Evolutionary conservation across 192 early-diverging fungal genomes (phyloP).

Genomic region (Chytriomyces hyalinus): DNA sequence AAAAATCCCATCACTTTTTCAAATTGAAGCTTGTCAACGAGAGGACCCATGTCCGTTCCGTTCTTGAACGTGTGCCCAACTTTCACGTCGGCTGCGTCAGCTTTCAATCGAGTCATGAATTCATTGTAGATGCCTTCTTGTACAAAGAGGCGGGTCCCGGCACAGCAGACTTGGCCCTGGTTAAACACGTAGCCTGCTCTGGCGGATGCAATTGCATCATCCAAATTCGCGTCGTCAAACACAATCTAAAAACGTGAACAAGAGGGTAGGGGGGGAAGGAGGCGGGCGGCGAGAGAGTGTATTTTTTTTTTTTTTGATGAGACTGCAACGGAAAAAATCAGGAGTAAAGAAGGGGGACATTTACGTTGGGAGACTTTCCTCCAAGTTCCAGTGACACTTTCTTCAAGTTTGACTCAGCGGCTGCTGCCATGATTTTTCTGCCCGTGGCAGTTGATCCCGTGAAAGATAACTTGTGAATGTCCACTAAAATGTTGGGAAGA

Average conservation of each 20-base stretch:
- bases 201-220: constrained; percentile 40
- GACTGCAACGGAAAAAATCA: no score
- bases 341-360: not conserved
- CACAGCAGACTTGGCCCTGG: constrained; percentile 51
- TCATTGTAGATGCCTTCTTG: constrained; percentile 35
- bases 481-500: constrained; percentile 4
- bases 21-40: constrained; percentile 71
- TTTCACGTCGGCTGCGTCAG: constrained; percentile 55
- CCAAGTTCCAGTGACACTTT: constrained; percentile 51
- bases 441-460: constrained; percentile 56
- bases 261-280: no score
- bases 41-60: constrained; percentile 72
- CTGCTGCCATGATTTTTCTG: constrained; percentile 14
- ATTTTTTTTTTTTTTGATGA: no score
- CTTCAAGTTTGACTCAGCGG: constrained; percentile 63
- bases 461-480: constrained; percentile 68
- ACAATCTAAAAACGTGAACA: constrained; percentile 25
- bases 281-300: no score
- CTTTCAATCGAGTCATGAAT: constrained; percentile 48
- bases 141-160: constrained; percentile 42
- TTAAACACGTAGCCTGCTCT: constrained; percentile 23
- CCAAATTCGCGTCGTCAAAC: constrained; percentile 34
- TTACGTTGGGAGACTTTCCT: constrained; percentile 38
- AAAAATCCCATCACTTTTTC: constrained; percentile 70
- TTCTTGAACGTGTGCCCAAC: constrained; percentile 73